Percentiles rank a stretch among this genome's conserved stretches.
These are phyloP conservation scores for Teunomyces cretensis DNA, from an alignment of 805 yeast species.

Conservation along the genomic window DNA sequence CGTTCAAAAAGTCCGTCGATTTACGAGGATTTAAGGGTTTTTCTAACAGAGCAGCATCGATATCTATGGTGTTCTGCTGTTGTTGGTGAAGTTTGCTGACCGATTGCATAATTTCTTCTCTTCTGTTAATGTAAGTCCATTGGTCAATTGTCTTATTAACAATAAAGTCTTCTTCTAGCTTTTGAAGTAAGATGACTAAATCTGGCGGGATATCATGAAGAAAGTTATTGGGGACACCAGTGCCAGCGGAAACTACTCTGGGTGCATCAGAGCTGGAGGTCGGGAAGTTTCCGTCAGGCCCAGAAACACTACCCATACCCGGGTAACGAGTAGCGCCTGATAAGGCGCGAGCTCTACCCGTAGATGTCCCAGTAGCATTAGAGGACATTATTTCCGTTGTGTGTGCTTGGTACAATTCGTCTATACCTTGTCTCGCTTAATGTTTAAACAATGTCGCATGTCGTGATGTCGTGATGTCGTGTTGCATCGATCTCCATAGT, in stretches of 20 bases:
- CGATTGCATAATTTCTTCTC: constrained; percentile 44
- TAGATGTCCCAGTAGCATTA: constrained; percentile 1
- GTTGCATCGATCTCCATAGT: neutral
- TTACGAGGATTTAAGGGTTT: constrained; percentile 65
- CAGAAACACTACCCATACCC: constrained; percentile 22
- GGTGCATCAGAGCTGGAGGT: constrained; percentile 15
- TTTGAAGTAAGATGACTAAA: constrained; percentile 41
- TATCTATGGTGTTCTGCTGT: constrained; percentile 22
- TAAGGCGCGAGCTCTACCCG: constrained; percentile 17
- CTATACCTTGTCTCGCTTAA: neutral
- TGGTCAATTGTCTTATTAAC: constrained; percentile 43
- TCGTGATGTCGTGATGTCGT: constrained; percentile 3
- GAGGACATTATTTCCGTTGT: constrained; percentile 2
- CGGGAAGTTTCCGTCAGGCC: constrained; percentile 20
- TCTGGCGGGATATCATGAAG: constrained; percentile 45
- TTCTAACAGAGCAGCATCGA: constrained; percentile 43
- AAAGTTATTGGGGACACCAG: constrained; percentile 8
- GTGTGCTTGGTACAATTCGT: neutral
- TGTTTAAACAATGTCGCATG: constrained; percentile 1
- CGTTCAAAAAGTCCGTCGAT: constrained; percentile 20
- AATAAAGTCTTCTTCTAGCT: constrained; percentile 42
- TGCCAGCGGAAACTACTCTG: constrained; percentile 9
- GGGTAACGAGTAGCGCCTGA: constrained; percentile 17
- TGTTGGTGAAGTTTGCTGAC: constrained; percentile 35
- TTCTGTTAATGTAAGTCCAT: constrained; percentile 45